Conservation (phyloP, 495 filamentous ascomycete species). For the Acidomyces sp. region DNA sequence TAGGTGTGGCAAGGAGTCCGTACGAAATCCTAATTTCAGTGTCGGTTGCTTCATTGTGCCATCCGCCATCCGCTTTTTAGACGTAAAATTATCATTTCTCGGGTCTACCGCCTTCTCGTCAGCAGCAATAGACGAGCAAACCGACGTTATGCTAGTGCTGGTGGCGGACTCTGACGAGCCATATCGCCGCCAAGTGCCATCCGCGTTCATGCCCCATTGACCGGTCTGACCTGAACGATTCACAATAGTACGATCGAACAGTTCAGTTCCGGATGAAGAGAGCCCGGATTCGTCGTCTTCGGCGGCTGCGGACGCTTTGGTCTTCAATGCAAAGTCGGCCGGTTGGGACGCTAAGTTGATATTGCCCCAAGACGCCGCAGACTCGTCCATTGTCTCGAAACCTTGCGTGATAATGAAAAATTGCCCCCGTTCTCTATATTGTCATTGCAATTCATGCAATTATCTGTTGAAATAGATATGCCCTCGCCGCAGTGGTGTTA, state of each 20-base stretch:
- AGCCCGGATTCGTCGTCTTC: constrained; percentile 19
- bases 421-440: background rate
- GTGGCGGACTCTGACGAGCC: constrained; percentile 21
- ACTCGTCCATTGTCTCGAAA: constrained; percentile 3
- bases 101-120: constrained; percentile 4
- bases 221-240: background rate
- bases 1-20: background rate
- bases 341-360: background rate
- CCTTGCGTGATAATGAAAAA: background rate
- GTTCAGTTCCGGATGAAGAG: constrained; percentile 15
- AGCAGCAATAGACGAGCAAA: constrained; percentile 10
- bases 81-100: background rate
- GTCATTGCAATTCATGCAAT: constrained; percentile 1
- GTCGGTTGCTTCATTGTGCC: constrained; percentile 12
- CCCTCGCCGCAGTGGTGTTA: background rate
- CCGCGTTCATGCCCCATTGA: constrained; percentile 7
- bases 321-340: background rate
- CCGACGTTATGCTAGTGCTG: constrained; percentile 18
- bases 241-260: constrained; percentile 2
- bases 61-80: constrained; percentile 17
- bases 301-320: background rate
- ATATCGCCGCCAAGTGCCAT: constrained; percentile 15
- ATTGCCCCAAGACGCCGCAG: background rate
- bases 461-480: background rate
- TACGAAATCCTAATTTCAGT: no score